Evolutionary conservation across 2,329 filamentous ascomycete genomes (phyloP), one percentile per base, ranked within the genome.

Genomic region (Alternaria ethzedia): DNA sequence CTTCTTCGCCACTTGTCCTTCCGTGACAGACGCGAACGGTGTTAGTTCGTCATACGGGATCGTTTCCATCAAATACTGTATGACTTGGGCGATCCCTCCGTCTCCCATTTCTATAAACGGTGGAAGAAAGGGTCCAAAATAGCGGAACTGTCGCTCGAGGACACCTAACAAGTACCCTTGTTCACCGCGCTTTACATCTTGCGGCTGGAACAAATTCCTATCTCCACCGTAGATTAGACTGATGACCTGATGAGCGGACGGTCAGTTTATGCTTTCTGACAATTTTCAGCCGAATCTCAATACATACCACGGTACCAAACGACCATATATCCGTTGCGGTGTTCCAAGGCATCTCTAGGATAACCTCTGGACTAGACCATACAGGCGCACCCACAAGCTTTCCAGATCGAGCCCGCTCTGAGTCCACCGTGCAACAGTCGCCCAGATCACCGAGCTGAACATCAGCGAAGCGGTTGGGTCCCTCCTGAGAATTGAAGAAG

Each of bases 291-390:
- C 51, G 32, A n/a, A 50, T 13, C 25, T 4, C 32, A 10, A 75
- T 76, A 59, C 69, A 41, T n/a, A 78, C 78, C 65, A 75, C 75
- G 50, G 77, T 66, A 44, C 80, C 77, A 63, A 81, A 80, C 46
- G 79, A 82, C 78, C 79, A 82, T 63, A 82, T 81, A 58, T 82
- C 79, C 46, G 78, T 75, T 21, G 80, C 70, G 43, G 74, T 77
- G 47, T 77, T 79, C 78, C 79, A 82, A 51, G 64, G 63, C 51
- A 68, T 10, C 56, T 70, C 66, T 36, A 73, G 26, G 12, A 71
- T 46, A 20, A 76, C 71, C 68, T 82, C 78, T 58, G 79, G 79
- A 56, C 79, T 82, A 60, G 78, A 65, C 65, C 76, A 82, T 36
- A 82, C 78, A 23, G 76, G 66, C 32, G 79, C 71, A 60, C 79